Percentiles rank a stretch among this genome's conserved stretches.
These are phyloP conservation scores for Platismatia glauca DNA, from an alignment of 495 filamentous ascomycete genomes.

Conservation along the genomic window DNA sequence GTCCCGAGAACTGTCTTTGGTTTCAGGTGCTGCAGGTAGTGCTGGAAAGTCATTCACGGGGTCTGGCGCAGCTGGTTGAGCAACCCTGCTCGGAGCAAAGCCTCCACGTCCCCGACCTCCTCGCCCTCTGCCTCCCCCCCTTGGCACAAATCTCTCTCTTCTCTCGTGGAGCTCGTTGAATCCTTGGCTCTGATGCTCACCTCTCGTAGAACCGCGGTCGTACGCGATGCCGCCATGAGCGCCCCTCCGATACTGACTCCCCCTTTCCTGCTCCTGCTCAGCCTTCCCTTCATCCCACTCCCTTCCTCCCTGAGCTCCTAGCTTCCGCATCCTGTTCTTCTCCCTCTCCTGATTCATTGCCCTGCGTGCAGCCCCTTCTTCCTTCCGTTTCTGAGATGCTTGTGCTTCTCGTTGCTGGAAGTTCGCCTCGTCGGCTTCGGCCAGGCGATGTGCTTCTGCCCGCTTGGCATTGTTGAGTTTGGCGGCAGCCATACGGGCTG, in stretches of 20 bases:
- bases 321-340: constrained; percentile 60
- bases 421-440: constrained; percentile 58
- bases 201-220: constrained; percentile 7
- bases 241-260: constrained; percentile 41
- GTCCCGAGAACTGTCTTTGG: constrained; percentile 15
- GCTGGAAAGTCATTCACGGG: constrained; percentile 33
- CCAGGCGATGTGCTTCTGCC: constrained; percentile 53
- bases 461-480: constrained; percentile 48
- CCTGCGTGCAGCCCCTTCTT: constrained; percentile 47
- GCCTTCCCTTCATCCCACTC: constrained; percentile 74
- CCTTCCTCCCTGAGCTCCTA: constrained; percentile 53
- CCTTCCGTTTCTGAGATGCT: constrained; percentile 43
- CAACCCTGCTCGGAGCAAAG: constrained; percentile 17
- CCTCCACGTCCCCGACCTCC: constrained; percentile 13
- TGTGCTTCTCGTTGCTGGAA: constrained; percentile 58
- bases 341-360: constrained; percentile 64
- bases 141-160: constrained; percentile 7
- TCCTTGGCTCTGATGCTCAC: constrained; percentile 5
- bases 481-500: constrained; percentile 49
- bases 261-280: constrained; percentile 45
- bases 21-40: constrained; percentile 30
- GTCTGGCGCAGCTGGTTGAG: constrained; percentile 11
- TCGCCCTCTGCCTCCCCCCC: constrained; percentile 18
- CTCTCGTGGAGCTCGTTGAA: background rate
- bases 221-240: constrained; percentile 49